Evolutionary conservation across 768 basidiomycete species (phyloP).

Genomic region (Termitomyces sp.): DNA sequence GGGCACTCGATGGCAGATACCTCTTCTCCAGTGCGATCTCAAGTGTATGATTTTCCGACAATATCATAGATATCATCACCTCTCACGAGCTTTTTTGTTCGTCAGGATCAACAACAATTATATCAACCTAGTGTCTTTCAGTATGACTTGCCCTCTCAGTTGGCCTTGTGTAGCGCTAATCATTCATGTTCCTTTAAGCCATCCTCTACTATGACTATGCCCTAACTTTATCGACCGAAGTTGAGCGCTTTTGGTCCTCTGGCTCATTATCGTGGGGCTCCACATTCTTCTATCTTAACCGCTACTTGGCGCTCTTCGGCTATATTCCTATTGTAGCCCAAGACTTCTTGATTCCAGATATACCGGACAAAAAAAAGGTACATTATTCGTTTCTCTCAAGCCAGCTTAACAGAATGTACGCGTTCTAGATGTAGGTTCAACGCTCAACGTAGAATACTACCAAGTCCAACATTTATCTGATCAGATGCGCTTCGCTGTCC

Average conservation of each 20-base stretch:
- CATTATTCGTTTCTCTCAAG: background rate
- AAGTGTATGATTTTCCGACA: background rate
- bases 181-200: slow-evolving; percentile 15
- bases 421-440: background rate
- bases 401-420: background rate
- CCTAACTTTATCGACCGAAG: slow-evolving; percentile 38
- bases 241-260: slow-evolving; percentile 38
- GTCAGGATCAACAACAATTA: slow-evolving; percentile 9
- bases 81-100: background rate
- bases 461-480: background rate
- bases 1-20: background rate
- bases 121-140: slow-evolving; percentile 13
- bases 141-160: slow-evolving; percentile 2
- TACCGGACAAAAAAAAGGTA: slow-evolving; percentile 19
- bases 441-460: background rate
- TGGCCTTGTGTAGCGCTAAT: background rate
- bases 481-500: slow-evolving; percentile 19
- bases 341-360: slow-evolving; percentile 23
- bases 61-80: background rate
- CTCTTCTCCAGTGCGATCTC: background rate
- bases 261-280: slow-evolving; percentile 25
- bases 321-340: slow-evolving; percentile 31
- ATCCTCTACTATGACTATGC: slow-evolving; percentile 45
- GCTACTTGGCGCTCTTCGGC: slow-evolving; percentile 34
- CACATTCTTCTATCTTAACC: slow-evolving; percentile 38